Percentiles rank a stretch among this genome's conserved stretches.
Conservation (phyloP, 164 flowering plant species). For the Stephania cephalantha region DNA sequence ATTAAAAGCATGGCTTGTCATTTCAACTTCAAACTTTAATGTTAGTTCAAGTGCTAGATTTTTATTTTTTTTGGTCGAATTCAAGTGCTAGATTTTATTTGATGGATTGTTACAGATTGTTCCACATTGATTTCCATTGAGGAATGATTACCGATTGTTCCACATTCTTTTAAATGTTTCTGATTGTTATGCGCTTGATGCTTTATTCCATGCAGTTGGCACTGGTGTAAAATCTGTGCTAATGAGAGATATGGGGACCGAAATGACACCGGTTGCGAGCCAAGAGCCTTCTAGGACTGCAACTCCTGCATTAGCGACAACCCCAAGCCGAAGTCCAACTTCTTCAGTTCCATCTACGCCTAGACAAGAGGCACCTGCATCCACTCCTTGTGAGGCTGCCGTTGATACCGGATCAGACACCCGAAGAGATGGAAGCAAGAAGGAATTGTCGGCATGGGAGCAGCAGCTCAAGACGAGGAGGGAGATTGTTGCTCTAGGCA, state of each 20-base stretch:
- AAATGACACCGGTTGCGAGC: slow-evolving; percentile 92
- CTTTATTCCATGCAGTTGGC: slow-evolving; percentile 36
- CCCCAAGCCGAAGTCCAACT: slow-evolving; percentile 66
- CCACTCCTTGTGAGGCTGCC: slow-evolving; percentile 27
- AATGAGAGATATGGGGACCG: slow-evolving; percentile 99
- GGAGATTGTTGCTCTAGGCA: slow-evolving; percentile 75
- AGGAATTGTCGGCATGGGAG: slow-evolving; percentile 63
- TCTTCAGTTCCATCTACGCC: slow-evolving; percentile 76
- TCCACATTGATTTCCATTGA: not conserved
- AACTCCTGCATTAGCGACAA: slow-evolving; percentile 74
- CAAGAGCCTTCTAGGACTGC: slow-evolving; percentile 94
- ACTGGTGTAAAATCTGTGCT: slow-evolving; percentile 81
- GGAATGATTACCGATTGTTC: not conserved
- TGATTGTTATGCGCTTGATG: not conserved
- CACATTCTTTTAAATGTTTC: not conserved
- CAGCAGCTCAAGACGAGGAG: slow-evolving; percentile 43
- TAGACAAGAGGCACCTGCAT: slow-evolving; percentile 34
- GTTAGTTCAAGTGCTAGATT: no score
- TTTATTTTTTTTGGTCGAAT: no score
- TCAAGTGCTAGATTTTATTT: not conserved
- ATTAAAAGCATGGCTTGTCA: no score
- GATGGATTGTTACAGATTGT: not conserved
- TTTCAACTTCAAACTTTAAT: no score
- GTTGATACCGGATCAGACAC: slow-evolving; percentile 11
- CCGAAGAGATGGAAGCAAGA: slow-evolving; percentile 15